Evolutionary conservation across 1,284 basidiomycete genomes (phyloP), one percentile per base, ranked within the genome.

Genomic region (Sanguinoderma infundibulare): DNA sequence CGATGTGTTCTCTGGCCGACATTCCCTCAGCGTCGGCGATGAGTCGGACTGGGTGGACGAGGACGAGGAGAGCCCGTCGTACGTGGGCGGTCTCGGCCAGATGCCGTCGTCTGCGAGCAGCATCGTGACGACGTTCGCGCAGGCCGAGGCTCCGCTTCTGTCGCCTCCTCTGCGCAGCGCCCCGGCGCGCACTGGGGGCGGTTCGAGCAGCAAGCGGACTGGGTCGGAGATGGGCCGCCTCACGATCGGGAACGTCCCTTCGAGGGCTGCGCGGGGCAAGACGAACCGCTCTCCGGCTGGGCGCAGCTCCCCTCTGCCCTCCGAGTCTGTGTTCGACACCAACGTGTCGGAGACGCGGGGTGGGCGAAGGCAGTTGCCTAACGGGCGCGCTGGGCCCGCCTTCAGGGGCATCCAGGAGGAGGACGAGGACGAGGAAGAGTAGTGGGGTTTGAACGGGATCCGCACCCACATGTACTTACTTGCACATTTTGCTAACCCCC

Each of bases 31-130:
- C 65, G 74, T 83, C 58, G 87, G 88, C 8, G 91, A 92, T 69
- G 91, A 93, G 68, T 87, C 87, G 46, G 91, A 93, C 62, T 93
- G 91, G 91, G 87, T 92, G 5, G 91, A 94, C 70, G 90, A 92
- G 67, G 92, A 94, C 44, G 90, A 92, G 26, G 91, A 93, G 65
- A 74, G 84, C 36, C 85, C 87, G 2, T 81, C 83, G n/a, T 93
- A 91, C 74, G 87, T 86, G 14, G 91, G 90, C 52, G 91, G 91
- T 5, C 74, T 94, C 39, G 91, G 91, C 0, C 91, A 94, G 75
- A 80, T 85, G 78, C 80, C 84, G 2, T 75, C 81, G 14, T 78
- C 80, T 1, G 66, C 75, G 34, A 69, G 72, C 51, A 62, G 59
- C 57, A 35, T 58, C n/a, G 47, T 63, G 58, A 60, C 68, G 30